Base-by-base conservation (phyloP, 2,329 filamentous ascomycete genomes). In the Colletotrichum sp. region DNA sequence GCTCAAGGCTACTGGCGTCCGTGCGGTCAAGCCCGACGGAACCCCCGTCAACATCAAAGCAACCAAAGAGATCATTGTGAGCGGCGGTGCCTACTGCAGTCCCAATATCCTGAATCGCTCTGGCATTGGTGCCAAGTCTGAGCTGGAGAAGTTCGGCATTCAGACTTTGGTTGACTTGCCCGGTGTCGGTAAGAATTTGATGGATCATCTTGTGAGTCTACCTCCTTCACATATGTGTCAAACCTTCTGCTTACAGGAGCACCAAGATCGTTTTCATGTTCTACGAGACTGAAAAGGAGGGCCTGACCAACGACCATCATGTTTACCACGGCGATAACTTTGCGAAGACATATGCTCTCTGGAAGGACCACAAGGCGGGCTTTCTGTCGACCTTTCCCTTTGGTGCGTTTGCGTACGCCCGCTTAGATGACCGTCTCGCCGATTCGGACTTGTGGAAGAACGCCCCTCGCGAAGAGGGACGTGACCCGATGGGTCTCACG, bases 401-500 rank as follows among this genome's bases (percentile, higher is more conserved):
- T 68, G 92, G 92, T 55, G 87, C 87, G 13, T 93, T 93, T 68
- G 91, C 88, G 13, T 94, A 88, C 78, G 89, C 91, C 8, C 88
- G 92, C n/a, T 85, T 93, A 0, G 91, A 93, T 75, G 88, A 92
- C 10, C 89, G 91, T 8, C 87, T 93, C 1, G 83, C 87, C 62
- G 85, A 91, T 78, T 88, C 89, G 1, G 84, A 87, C 5, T 79
- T 91, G 8, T 93, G 92, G 92, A 85, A 85, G 4, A 83, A 86
- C 6, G 89, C 90, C 1, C 83, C 86, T 0, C 85, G 88, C 8
- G 69, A 84, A 44, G 81, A 86, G 30, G 90, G 89, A 6, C 89
- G 92, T 6, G 92, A 93, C 78, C 91, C 92, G 0, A 93, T 94
- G 92, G 90, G 89, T 21, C 83, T 93, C 18, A 88, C 88, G 0